phyloP scores from a whole-genome alignment of 2,329 filamentous ascomycete genomes.

The Monilinia laxa region DNA sequence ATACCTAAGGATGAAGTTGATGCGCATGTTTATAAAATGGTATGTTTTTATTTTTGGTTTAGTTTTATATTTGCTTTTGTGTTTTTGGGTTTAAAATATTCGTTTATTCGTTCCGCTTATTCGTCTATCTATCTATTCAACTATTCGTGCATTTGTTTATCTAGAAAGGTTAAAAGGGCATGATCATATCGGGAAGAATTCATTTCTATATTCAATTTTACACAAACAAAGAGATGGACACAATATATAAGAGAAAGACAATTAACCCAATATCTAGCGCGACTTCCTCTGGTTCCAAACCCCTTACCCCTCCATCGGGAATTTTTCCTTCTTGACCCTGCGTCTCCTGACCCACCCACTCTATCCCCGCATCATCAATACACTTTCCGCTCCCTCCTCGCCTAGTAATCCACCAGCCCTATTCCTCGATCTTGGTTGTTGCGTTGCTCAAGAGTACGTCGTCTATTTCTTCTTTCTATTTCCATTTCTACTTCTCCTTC shows the following conservation, averaged over 20 bases:
- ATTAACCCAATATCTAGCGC: constrained; percentile 21
- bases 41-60: constrained; percentile 9
- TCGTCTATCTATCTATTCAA: no score
- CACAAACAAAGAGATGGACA: background rate
- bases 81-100: background rate
- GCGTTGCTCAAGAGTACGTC: constrained; percentile 42
- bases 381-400: constrained; percentile 7
- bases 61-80: no score
- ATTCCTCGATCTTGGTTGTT: constrained; percentile 44
- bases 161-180: background rate
- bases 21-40: constrained; percentile 29
- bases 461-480: background rate
- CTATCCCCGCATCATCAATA: constrained; percentile 22
- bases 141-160: no score
- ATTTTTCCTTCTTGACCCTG: constrained; percentile 27
- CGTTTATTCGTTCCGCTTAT: no score
- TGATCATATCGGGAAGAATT: no score
- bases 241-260: no score
- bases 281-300: constrained; percentile 31
- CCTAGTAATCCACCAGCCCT: constrained; percentile 9
- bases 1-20: constrained; percentile 27
- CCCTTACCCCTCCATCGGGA: constrained; percentile 34
- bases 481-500: background rate
- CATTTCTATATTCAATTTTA: no score
- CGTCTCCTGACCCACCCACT: constrained; percentile 23